These are phyloP conservation scores for Fomitopsis schrenkii DNA, from an alignment of 1,284 basidiomycete genomes.

Conservation along the genomic window DNA sequence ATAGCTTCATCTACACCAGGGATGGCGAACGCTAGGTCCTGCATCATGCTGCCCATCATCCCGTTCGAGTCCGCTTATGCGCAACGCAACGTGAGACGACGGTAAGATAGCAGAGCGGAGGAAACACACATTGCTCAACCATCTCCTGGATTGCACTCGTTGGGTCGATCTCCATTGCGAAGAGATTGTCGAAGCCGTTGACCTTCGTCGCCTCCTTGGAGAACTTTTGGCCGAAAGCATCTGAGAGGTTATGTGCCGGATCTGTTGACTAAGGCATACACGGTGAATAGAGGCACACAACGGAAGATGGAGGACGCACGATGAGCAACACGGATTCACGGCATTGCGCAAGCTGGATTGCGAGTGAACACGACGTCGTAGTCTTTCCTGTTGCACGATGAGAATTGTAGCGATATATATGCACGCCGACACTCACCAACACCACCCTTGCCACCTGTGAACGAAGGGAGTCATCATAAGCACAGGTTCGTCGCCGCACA, in stretches of 20 bases:
- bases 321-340: constrained; percentile 93
- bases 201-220: constrained; percentile 99
- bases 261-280: constrained; percentile 78
- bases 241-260: constrained; percentile 97
- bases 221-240: constrained; percentile 99
- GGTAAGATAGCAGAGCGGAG: no score
- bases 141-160: constrained; percentile 97
- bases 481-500: constrained; percentile 10
- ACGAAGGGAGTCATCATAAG: constrained; percentile 5
- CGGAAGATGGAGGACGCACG: constrained; percentile 42
- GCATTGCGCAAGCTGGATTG: constrained; percentile 86
- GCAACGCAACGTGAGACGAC: not conserved
- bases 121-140: constrained; percentile 85
- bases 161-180: constrained; percentile 99
- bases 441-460: constrained; percentile 87
- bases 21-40: constrained; percentile 98
- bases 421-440: constrained; percentile 60
- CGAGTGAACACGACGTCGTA: constrained; percentile 91
- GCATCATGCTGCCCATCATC: constrained; percentile 99
- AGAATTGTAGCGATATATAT: not conserved
- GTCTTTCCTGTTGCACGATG: constrained; percentile 70
- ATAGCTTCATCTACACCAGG: constrained; percentile 99
- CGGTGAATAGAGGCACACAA: not conserved
- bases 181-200: constrained; percentile 96
- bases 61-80: constrained; percentile 81